phyloP scores from a whole-genome alignment of 1,284 basidiomycete genomes.

The Papiliotrema laurentii region DNA sequence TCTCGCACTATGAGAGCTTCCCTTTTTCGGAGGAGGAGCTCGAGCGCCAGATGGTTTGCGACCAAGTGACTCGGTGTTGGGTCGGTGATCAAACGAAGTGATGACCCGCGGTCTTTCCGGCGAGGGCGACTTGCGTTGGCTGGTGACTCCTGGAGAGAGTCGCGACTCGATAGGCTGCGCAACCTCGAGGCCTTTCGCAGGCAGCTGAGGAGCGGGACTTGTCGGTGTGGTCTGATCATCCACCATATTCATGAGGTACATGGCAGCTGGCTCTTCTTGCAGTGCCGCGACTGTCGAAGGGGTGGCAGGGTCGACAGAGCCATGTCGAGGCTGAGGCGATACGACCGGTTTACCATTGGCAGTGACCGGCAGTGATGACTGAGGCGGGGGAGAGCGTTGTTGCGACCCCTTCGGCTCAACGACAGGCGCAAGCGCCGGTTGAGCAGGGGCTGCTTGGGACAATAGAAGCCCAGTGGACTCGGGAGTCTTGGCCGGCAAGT shows the following conservation, averaged over 20 bases:
- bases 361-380: not conserved
- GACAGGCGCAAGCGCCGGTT: no score
- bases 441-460: no score
- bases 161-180: no score
- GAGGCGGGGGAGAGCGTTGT: not conserved
- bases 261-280: slow-evolving; percentile 39
- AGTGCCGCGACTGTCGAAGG: slow-evolving; percentile 11
- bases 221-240: slow-evolving; percentile 22
- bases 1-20: slow-evolving; percentile 6
- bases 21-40: slow-evolving; percentile 54
- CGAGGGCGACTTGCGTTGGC: not conserved
- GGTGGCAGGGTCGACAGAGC: slow-evolving; percentile 16
- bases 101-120: slow-evolving; percentile 16
- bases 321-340: slow-evolving; percentile 26
- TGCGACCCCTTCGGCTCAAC: no score
- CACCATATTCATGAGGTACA: slow-evolving; percentile 46
- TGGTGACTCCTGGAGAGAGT: not conserved
- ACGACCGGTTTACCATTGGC: slow-evolving; percentile 9
- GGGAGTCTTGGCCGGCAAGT: not conserved
- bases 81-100: slow-evolving; percentile 13
- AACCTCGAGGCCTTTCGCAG: not conserved
- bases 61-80: slow-evolving; percentile 38
- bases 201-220: not conserved
- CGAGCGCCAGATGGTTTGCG: slow-evolving; percentile 81
- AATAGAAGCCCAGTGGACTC: no score